These are phyloP conservation scores for Pseudozyma flocculosa DNA, from an alignment of 1,284 basidiomycete genomes.

Conservation along the genomic window DNA sequence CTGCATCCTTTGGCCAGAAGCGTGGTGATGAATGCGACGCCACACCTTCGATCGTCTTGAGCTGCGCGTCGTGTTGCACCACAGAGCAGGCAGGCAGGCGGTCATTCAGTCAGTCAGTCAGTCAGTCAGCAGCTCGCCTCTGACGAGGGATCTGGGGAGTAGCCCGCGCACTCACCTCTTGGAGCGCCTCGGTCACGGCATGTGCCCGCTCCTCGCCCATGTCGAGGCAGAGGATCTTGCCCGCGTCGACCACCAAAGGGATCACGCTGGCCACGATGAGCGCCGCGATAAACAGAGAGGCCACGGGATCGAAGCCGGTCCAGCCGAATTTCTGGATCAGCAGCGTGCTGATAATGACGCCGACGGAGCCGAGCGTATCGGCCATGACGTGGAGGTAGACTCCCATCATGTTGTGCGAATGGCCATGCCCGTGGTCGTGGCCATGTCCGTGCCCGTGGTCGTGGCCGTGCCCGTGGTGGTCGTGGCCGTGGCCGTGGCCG, in stretches of 20 bases:
- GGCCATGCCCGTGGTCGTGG: slow-evolving; percentile 62
- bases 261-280: slow-evolving; percentile 93
- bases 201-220: slow-evolving; percentile 69
- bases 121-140: background rate
- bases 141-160: no score
- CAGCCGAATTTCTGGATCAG: slow-evolving; percentile 97
- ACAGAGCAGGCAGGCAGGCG: slow-evolving; percentile 1
- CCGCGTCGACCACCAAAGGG: slow-evolving; percentile 90
- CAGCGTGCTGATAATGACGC: slow-evolving; percentile 96
- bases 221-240: slow-evolving; percentile 83
- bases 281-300: slow-evolving; percentile 91
- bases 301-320: slow-evolving; percentile 99
- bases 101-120: no score
- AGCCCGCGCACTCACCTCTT: slow-evolving; percentile 65
- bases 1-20: slow-evolving; percentile 95
- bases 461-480: slow-evolving; percentile 57
- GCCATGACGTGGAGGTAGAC: slow-evolving; percentile 74
- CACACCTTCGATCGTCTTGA: slow-evolving; percentile 66
- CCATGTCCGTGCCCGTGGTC: slow-evolving; percentile 62
- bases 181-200: slow-evolving; percentile 71
- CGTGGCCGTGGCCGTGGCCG: slow-evolving; percentile 55
- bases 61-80: no score
- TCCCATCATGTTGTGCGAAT: slow-evolving; percentile 99
- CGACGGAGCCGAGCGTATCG: slow-evolving; percentile 75
- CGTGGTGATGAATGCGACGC: slow-evolving; percentile 76